These are phyloP conservation scores for Chiua sp. DNA, from an alignment of 1,284 basidiomycete genomes.

Conservation along the genomic window DNA sequence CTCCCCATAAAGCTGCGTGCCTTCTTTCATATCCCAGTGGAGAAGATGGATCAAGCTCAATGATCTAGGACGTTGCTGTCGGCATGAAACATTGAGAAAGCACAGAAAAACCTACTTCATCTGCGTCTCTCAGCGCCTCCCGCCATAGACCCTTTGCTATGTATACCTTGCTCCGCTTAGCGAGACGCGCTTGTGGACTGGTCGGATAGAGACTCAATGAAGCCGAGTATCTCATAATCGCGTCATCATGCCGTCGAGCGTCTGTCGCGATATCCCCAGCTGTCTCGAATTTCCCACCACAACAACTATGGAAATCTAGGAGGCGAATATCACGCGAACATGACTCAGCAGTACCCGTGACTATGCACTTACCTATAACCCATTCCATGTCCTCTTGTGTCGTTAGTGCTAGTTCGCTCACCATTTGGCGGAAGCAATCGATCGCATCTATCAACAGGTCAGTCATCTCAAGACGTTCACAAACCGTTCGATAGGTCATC, in stretches of 20 bases:
- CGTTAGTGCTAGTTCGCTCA: not conserved
- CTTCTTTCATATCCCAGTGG: not conserved
- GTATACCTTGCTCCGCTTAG: too few relatives aligned
- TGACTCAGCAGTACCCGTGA: not conserved
- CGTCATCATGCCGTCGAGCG: too few relatives aligned
- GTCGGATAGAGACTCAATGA: too few relatives aligned
- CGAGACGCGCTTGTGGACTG: too few relatives aligned
- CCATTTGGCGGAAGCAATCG: conserved; percentile 4
- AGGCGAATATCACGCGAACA: not conserved
- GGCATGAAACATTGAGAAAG: too few relatives aligned
- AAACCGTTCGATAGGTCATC: not conserved
- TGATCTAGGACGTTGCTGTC: not conserved
- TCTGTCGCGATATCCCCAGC: too few relatives aligned
- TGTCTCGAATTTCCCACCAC: not conserved
- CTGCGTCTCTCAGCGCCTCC: not conserved
- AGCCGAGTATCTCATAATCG: too few relatives aligned
- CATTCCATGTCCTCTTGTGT: not conserved
- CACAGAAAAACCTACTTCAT: not conserved
- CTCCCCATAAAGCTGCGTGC: not conserved
- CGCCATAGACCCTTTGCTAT: too few relatives aligned
- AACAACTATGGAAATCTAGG: not conserved
- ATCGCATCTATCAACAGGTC: not conserved
- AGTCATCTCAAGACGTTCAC: not conserved
- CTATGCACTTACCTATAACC: not conserved
- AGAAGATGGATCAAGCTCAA: not conserved